Evolutionary conservation across 1,284 basidiomycete species (phyloP).

Genomic region (Exobasidium cylindrosporum): DNA sequence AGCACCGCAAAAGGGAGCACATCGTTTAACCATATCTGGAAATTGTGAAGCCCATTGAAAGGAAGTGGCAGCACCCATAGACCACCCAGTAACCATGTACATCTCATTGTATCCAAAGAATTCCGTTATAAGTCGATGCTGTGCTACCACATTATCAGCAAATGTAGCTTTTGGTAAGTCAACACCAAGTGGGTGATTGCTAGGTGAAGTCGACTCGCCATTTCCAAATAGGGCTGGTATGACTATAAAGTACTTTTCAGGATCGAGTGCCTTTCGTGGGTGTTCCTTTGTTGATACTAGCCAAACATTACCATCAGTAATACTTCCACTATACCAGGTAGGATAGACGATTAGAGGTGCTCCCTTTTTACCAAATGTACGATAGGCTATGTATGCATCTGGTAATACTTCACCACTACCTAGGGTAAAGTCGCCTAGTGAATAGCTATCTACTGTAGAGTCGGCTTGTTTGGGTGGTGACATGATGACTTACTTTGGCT

Average conservation of each 20-base stretch:
- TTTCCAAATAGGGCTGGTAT: conserved; percentile 44
- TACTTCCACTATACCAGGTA: conserved; percentile 38
- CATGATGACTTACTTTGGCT: background rate
- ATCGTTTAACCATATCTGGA: conserved; percentile 25
- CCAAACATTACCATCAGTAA: conserved; percentile 37
- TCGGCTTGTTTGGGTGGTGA: background rate
- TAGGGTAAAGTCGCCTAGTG: conserved; percentile 32
- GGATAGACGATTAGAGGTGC: conserved; percentile 38
- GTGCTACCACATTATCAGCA: conserved; percentile 34
- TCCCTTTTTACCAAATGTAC: conserved; percentile 29
- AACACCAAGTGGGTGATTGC: conserved; percentile 21
- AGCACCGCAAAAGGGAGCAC: conserved; percentile 36
- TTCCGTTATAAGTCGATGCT: conserved; percentile 28
- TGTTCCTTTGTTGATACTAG: conserved; percentile 21
- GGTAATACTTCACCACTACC: conserved; percentile 23
- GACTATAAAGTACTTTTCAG: conserved; percentile 39
- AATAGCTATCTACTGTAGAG: conserved; percentile 10
- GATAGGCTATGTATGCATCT: conserved; percentile 34
- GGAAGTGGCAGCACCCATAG: conserved; percentile 33
- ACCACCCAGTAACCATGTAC: conserved; percentile 27
- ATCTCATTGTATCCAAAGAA: conserved; percentile 22
- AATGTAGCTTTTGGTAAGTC: conserved; percentile 27
- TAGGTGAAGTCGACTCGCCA: conserved; percentile 32
- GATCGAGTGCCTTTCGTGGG: conserved; percentile 24
- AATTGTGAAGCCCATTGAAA: conserved; percentile 39